Percentiles rank a stretch among this genome's conserved stretches.
phyloP scores from a whole-genome alignment of 768 basidiomycete genomes.

The Mrakia gelida region DNA sequence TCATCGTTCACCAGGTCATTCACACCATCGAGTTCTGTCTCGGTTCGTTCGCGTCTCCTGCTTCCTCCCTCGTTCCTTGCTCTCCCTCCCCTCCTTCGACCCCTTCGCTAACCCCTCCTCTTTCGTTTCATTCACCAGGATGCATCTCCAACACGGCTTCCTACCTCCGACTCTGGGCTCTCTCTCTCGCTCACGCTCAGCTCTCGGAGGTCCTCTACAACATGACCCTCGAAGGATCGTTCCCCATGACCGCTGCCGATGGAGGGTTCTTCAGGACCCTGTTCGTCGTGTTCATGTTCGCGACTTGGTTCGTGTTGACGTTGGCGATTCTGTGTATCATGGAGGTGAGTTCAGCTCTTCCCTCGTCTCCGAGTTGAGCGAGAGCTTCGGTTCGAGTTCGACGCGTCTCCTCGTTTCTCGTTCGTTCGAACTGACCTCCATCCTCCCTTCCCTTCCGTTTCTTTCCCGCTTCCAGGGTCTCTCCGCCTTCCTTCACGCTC shows the following conservation, averaged over 20 bases:
- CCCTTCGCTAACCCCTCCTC: not conserved
- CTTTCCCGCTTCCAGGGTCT: slow-evolving; percentile 58
- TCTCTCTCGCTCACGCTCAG: slow-evolving; percentile 96
- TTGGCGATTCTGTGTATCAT: slow-evolving; percentile 80
- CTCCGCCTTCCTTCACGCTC: slow-evolving; percentile 91
- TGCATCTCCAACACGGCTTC: slow-evolving; percentile 89
- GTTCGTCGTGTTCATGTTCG: slow-evolving; percentile 62
- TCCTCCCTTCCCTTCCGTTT: not conserved
- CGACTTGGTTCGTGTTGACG: slow-evolving; percentile 77
- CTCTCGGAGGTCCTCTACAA: slow-evolving; percentile 70
- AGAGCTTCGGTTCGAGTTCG: not conserved
- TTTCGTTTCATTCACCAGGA: slow-evolving; percentile 39
- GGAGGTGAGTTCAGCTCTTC: slow-evolving; percentile 66
- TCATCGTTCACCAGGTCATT: slow-evolving; percentile 94
- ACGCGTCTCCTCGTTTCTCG: not conserved
- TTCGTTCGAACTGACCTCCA: slow-evolving; percentile 6
- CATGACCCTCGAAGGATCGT: slow-evolving; percentile 65
- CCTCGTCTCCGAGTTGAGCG: slow-evolving; percentile 18
- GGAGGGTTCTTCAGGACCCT: slow-evolving; percentile 47
- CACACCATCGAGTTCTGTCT: slow-evolving; percentile 99
- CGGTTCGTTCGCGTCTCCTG: slow-evolving; percentile 44
- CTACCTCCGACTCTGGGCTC: slow-evolving; percentile 76
- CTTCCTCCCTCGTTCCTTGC: not conserved
- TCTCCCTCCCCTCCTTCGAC: not conserved
- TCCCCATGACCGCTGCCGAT: slow-evolving; percentile 46